Percentiles rank a stretch among this genome's conserved stretches.
These are phyloP conservation scores for Suhomyces xylopsoci DNA, from an alignment of 805 yeast genomes.

Conservation along the genomic window DNA sequence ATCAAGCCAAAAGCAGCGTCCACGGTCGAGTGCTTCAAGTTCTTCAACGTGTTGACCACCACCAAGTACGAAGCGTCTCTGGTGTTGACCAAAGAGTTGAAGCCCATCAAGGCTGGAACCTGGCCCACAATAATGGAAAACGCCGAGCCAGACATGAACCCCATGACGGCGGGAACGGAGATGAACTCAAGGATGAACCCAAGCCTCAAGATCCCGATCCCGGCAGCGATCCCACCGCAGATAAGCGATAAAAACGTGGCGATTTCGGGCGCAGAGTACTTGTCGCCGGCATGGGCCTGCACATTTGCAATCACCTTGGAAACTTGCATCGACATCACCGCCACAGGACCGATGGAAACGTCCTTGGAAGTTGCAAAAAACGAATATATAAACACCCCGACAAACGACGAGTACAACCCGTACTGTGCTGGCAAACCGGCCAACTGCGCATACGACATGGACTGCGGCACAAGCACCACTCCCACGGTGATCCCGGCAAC, in stretches of 20 bases:
- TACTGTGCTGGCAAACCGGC: slow-evolving; percentile 81
- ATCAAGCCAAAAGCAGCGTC: slow-evolving; percentile 91
- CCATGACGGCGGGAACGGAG: slow-evolving; percentile 88
- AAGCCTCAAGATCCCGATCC: slow-evolving; percentile 75
- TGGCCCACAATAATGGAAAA: slow-evolving; percentile 80
- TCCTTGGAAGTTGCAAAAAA: slow-evolving; percentile 94
- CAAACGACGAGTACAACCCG: slow-evolving; percentile 87
- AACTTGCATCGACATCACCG: slow-evolving; percentile 88
- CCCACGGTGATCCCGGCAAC: slow-evolving; percentile 95
- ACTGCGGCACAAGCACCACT: slow-evolving; percentile 88
- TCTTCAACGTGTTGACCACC: slow-evolving; percentile 66
- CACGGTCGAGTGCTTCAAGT: slow-evolving; percentile 61
- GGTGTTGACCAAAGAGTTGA: slow-evolving; percentile 61
- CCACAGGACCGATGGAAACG: slow-evolving; percentile 95
- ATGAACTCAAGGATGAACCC: slow-evolving; percentile 89
- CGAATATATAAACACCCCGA: slow-evolving; percentile 85
- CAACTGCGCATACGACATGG: slow-evolving; percentile 90
- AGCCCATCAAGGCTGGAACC: slow-evolving; percentile 84
- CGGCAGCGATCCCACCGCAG: slow-evolving; percentile 83
- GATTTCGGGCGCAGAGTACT: slow-evolving; percentile 60
- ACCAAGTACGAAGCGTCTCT: slow-evolving; percentile 68
- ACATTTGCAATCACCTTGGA: slow-evolving; percentile 73
- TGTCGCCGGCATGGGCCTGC: slow-evolving; percentile 39
- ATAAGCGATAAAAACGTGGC: slow-evolving; percentile 78
- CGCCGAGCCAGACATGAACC: slow-evolving; percentile 95